Base-by-base conservation (phyloP, 331 rosid genomes). In the Cydonia oblonga region DNA sequence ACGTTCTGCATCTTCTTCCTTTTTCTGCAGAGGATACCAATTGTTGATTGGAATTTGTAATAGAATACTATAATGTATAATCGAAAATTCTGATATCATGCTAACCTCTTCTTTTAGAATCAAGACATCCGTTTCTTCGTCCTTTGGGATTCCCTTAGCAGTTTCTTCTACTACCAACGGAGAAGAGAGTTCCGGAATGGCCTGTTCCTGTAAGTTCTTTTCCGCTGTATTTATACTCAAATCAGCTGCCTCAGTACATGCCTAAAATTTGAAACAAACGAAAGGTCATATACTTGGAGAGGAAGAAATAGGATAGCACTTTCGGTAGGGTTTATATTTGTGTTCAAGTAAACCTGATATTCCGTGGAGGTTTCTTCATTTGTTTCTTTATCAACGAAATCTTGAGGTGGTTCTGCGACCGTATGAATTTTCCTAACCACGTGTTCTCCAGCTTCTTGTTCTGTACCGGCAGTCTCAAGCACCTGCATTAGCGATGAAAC, bases 341-440 rank as follows among this genome's bases (percentile, higher is more conserved):
- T 46, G 53, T 16, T 16, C n/a, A 46, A 16, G 53, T 46, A 32
- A 28, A 77, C 82, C 79, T 73, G 79, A 64, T 26, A 7, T 25
- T 70, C 68, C 6, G 26, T 24, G 65, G 42, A 51, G 33, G 66
- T 60, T 26, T 81, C 76, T 68, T 64, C 32, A 40, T 20, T 33
- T 30, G 46, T 67, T 51, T 46, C 53, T 16, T 16, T 46, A 46
- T 16, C 53, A 46, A 16, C 2, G 20, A 16, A 46, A 6, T 46
- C 53, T 46, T 16, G 53, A 46, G 53, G 52, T 5, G 52, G 19
- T 44, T 44, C 52, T 1, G 52, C 1, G 19, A 14, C 7, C 18
- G 52, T 44, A 44, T 44, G 19, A 44, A 44, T 44, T 44, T 44
- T 19, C 7, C 6, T 2, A 0, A 44, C 19, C 52, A 14, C 7